Base-by-base conservation (phyloP, 768 basidiomycete species). In the Rhodotorula kratochvilovae region DNA sequence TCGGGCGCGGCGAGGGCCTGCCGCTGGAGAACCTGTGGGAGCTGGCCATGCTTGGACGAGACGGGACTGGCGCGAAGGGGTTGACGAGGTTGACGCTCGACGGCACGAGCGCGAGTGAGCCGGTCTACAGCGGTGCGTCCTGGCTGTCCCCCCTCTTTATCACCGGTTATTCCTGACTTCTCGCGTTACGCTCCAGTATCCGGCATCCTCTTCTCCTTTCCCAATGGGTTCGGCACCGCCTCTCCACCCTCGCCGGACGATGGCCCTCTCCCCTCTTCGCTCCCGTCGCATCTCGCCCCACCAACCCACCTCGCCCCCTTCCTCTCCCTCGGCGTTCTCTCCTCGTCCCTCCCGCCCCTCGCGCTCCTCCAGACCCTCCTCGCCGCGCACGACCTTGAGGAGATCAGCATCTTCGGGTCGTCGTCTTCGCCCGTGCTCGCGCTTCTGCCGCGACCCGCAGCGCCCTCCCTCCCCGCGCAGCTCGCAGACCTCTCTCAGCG, bases 361-460 rank as follows among this genome's bases (percentile, higher is more conserved):
- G 53, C 53, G 29, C 63, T 64, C 31, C 54, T 64, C 29, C 53
- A 54, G 21, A 45, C 54, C 13, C 63, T 64, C 31, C n/a, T 55
- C 29, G 46, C 42, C n/a, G 63, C 63, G 7, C 15, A 0, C 8
- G 54, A 64, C 54, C 54, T 64, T 21, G 63, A 64, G 21, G 63
- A 64, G 31, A 19, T 64, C 39, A 29, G 39, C 15, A 39, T 64
- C 54, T 64, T 64, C 25, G 63, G 63, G 42, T 3, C 50, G 25
- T 23, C 56, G 19, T 21, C 5, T 5, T 12, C 56, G 54, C 5
- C n/a, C 16, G 15, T 35, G 2, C 35, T 27, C 35, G 17, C 5
- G 2, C 17, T 19, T n/a, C n/a, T 35, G 15, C 21, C 15, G 5
- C 23, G 11, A 11, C 4, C 19, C 21, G 35, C 21, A 4, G 15